Evolutionary conservation across 306 rosid species (phyloP), one percentile per base, ranked within the genome.

Genomic region (Pterocarpus santalinus): DNA sequence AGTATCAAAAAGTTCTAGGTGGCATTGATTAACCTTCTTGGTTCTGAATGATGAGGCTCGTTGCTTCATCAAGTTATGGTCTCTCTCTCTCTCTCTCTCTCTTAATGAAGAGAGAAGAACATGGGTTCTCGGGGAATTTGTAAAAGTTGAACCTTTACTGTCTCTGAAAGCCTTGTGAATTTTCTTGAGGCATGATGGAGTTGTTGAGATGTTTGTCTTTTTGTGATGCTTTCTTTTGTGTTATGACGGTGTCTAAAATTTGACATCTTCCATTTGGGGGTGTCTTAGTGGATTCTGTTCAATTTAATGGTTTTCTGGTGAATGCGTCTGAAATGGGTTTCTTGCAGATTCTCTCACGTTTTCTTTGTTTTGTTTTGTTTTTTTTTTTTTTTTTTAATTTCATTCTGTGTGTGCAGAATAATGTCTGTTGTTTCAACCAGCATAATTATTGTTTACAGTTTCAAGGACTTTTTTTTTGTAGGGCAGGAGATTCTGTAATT

Each of bases 401-500:
- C 49, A 65, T 78, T 74, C 71, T 47, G 39, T 81, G 51, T 78
- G 34, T 81, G 75, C 57, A 81, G 65, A 73, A 87, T 80, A 76
- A 80, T 73, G 82, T 36, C 78, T 75, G 73, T 70, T 81, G 73
- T 77, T 80, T 66, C 79, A 47, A 43, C 61, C 77, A 13, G 30
- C 32, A 64, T 65, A 34, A 63, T 65, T n/a, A 65, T 75, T 65
- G 9, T 9, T 65, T 36, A 9, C 75, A 32, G 75, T 14, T 71
- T 65, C 66, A 60, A 52, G 28, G 66, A 6, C 64, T 13, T 64
- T 62, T 13, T 64, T 62, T 77, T 71, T 78, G 11, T 13, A 72
- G 67, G 53, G 84, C 35, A 44, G 75, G 77, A 66, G 81, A 81
- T 82, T 87, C 39, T 72, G 90, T 66, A 58, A 73, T 82, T 88